phyloP scores from a whole-genome alignment of 140 eudicot genomes.

The Artemisia princeps region DNA sequence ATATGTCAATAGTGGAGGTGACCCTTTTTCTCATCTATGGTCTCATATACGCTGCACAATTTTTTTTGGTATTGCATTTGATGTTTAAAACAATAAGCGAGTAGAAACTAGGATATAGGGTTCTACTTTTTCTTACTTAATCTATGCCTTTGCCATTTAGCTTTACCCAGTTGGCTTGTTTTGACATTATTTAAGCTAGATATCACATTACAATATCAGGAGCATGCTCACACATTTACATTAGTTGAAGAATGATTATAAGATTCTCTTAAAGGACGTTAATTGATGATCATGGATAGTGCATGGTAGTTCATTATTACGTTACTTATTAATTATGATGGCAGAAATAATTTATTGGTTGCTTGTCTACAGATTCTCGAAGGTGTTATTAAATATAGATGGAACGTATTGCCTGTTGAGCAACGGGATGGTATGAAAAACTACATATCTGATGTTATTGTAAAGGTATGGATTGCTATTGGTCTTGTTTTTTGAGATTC shows the following conservation, averaged over 20 bases:
- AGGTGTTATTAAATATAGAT: slow-evolving; percentile 95
- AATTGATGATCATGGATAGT: slow-evolving; percentile 3
- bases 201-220: no score
- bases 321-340: slow-evolving; percentile 12
- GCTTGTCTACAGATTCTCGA: slow-evolving; percentile 65
- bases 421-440: slow-evolving; percentile 99
- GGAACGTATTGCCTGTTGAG: slow-evolving; percentile 91
- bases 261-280: slow-evolving; percentile 3
- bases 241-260: not conserved
- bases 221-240: no score
- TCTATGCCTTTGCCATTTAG: no score
- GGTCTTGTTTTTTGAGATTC: slow-evolving; percentile 10
- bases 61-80: no score
- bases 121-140: no score
- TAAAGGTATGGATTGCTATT: slow-evolving; percentile 46
- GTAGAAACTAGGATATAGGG: no score
- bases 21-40: no score
- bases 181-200: no score
- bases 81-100: no score
- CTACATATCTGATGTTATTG: slow-evolving; percentile 88
- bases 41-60: no score
- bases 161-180: no score
- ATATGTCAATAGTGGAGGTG: no score
- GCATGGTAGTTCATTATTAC: not conserved
- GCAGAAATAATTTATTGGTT: slow-evolving; percentile 8